Evolutionary conservation across 1,139 yeast genomes (phyloP), one percentile per base, ranked within the genome.

Genomic region (Yarrowia galli): DNA sequence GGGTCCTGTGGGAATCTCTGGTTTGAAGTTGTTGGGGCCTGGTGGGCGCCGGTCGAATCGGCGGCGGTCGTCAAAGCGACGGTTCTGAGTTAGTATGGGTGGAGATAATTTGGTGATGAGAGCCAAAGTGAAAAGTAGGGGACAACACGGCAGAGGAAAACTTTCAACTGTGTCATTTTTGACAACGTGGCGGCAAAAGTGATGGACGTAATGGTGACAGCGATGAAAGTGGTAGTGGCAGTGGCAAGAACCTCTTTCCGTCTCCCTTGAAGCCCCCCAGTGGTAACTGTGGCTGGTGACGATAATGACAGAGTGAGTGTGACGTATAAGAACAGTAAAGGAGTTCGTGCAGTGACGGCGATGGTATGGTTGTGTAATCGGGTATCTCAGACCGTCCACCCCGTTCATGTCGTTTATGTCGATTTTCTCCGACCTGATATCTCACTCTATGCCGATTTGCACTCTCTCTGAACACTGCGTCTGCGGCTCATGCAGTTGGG

Each of bases 51-150:
- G 49, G 2, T 51, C 61, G 61, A 49, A 51, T 15, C 61, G 25
- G n/a, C 67, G 20, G 10, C 61, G 40, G 66, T 61, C 66, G 45
- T 61, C 66, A 23, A 46, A 61, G 16, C 66, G 49, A 22, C 66
- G 54, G 54, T 35, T 61, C 54, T 61, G 64, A 9, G 64, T 58
- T 58, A 58, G 64, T 25, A 36, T 10, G 23, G 10, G 22, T 10
- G 32, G 32, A 10, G 6, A 4, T 25, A 25, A 10, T 7, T 1
- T 28, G 32, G 32, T 28, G 32, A 10, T 28, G 32, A 35, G 32
- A 35, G 38, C 38, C 10, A 1, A 35, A 35, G 32, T 28, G 32
- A 28, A 7, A 28, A 28, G 32, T 10, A 28, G 32, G 32, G 32
- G 32, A 35, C 38, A 9, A 13, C 38, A 35, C 16, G n/a, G n/a